These are phyloP conservation scores for Arabis hirsuta DNA, from an alignment of 345 rosid species.

Conservation along the genomic window DNA sequence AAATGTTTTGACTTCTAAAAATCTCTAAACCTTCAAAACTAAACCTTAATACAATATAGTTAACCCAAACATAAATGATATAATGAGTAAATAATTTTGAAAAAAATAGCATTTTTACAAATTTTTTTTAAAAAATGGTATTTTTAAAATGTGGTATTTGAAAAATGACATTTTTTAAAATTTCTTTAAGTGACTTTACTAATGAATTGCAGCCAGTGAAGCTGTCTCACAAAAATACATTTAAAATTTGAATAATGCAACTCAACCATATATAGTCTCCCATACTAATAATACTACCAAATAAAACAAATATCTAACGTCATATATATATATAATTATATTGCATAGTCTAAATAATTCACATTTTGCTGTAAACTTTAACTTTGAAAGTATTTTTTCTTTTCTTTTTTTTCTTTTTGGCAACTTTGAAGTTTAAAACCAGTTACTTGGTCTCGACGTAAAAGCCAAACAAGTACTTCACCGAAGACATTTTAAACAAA, in stretches of 20 bases:
- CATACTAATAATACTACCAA: slow-evolving; percentile 41
- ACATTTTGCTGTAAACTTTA: slow-evolving; percentile 29
- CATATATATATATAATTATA: slow-evolving; percentile 17
- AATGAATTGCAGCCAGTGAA: slow-evolving; percentile 41
- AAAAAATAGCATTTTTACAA: no score
- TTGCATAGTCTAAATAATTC: slow-evolving; percentile 27
- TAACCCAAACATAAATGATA: no score
- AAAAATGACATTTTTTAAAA: no score
- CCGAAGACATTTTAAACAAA: slow-evolving; percentile 32
- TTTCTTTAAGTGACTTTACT: slow-evolving; percentile 27
- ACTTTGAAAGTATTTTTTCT: slow-evolving; percentile 7
- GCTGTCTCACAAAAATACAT: slow-evolving; percentile 46
- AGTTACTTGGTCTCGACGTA: slow-evolving; percentile 37
- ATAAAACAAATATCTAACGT: slow-evolving; percentile 31
- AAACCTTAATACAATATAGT: no score
- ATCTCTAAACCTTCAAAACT: no score
- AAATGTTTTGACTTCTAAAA: no score
- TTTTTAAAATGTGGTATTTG: no score
- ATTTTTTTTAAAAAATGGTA: no score
- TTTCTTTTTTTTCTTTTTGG: no score
- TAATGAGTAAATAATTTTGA: no score
- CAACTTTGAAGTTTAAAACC: slow-evolving; percentile 32
- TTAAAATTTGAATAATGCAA: slow-evolving; percentile 38
- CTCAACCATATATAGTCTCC: slow-evolving; percentile 21
- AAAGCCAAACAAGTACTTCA: slow-evolving; percentile 41